Conservation (phyloP, 345 rosid genomes). For the Bruguiera sexangula region DNA sequence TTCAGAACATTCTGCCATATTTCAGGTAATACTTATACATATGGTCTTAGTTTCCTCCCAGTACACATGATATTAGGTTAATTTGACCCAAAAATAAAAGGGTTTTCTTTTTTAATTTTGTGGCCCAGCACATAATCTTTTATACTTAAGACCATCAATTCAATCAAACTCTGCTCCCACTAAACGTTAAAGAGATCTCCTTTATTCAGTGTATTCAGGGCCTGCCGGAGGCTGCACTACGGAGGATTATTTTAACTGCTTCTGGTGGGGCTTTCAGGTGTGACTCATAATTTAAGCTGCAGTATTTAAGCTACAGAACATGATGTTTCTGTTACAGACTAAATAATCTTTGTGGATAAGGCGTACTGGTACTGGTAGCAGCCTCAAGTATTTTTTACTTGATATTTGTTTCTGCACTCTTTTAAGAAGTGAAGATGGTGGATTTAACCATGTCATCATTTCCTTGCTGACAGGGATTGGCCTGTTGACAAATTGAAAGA, state of each 20-base stretch:
- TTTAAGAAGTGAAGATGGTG: not conserved
- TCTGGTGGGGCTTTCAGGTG: conserved; percentile 99
- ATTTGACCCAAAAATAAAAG: no score
- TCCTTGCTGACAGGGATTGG: conserved; percentile 55
- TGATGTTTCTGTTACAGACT: no score
- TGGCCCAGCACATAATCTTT: conserved; percentile 5
- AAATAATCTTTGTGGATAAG: no score
- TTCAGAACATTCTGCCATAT: conserved; percentile 98
- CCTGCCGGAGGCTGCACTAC: conserved; percentile 78
- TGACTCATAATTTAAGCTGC: conserved; percentile 24
- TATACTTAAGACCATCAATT: not conserved
- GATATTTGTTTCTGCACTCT: not conserved
- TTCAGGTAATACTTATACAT: conserved; percentile 58
- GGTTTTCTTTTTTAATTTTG: no score
- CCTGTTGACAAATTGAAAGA: conserved; percentile 91
- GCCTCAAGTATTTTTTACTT: not conserved
- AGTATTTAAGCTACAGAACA: conserved; percentile 14
- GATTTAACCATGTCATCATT: conserved; percentile 20
- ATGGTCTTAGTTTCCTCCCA: no score
- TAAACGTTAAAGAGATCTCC: conserved; percentile 11
- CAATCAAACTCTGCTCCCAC: not conserved
- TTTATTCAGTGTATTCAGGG: conserved; percentile 91
- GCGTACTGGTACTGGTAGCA: no score
- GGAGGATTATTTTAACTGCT: conserved; percentile 84
- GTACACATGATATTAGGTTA: no score